Percentiles rank a stretch among this genome's conserved stretches.
Conservation (phyloP, 768 basidiomycete genomes). For the Boletus rubropictus region DNA sequence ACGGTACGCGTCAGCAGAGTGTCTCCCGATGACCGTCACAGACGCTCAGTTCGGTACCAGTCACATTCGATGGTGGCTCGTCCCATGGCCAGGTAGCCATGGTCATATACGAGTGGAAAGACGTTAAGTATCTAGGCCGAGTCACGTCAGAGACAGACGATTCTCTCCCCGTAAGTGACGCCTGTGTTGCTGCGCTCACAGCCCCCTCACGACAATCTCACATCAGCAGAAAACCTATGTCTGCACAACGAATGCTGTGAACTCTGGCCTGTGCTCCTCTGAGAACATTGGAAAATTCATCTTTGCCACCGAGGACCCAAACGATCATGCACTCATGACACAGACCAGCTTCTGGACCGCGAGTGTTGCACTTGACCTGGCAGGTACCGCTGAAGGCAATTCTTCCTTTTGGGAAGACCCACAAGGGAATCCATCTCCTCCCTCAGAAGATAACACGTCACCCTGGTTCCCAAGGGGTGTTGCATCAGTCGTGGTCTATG, state of each 20-base stretch:
- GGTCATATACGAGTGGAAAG: conserved; percentile 95
- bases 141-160: conserved; percentile 49
- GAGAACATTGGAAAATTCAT: conserved; percentile 88
- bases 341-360: conserved; percentile 88
- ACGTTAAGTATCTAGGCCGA: conserved; percentile 78
- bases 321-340: conserved; percentile 52
- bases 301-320: conserved; percentile 48
- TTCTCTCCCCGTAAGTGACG: conserved; percentile 56
- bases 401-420: conserved; percentile 54
- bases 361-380: conserved; percentile 56
- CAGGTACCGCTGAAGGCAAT: conserved; percentile 8
- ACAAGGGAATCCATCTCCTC: conserved; percentile 52
- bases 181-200: conserved; percentile 6
- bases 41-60: conserved; percentile 32
- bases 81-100: conserved; percentile 88
- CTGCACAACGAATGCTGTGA: conserved; percentile 79
- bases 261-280: conserved; percentile 60
- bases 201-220: conserved; percentile 14
- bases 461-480: conserved; percentile 40
- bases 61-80: conserved; percentile 62
- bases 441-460: conserved; percentile 41
- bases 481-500: conserved; percentile 7
- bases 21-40: conserved; percentile 11
- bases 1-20: conserved; percentile 46
- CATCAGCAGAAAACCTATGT: conserved; percentile 83